Evolutionary conservation across 257 asterid genomes (phyloP).

Genomic region (Eustoma russellianum): DNA sequence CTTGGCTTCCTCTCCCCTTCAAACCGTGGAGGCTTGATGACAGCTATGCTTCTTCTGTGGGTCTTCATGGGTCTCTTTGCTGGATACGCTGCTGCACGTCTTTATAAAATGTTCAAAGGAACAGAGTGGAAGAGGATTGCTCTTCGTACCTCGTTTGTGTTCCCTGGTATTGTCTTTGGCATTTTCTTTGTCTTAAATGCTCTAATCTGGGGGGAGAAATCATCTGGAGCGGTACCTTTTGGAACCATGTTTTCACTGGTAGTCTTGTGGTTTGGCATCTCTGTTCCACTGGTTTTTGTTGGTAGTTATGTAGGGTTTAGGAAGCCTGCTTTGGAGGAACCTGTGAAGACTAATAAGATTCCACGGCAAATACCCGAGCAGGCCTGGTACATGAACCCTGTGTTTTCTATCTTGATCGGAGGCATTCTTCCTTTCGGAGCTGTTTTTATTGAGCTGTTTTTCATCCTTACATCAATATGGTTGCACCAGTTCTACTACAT

Average conservation of each 20-base stretch:
- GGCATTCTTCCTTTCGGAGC: slow-evolving; percentile 84
- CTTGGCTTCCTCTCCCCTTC: slow-evolving; percentile 76
- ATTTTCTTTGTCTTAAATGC: slow-evolving; percentile 60
- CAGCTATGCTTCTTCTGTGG: slow-evolving; percentile 79
- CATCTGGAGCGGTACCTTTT: slow-evolving; percentile 76
- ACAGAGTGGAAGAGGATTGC: slow-evolving; percentile 70
- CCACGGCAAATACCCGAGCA: slow-evolving; percentile 74
- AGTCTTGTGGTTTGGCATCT: slow-evolving; percentile 64
- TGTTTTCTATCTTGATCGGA: slow-evolving; percentile 56
- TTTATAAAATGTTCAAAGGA: slow-evolving; percentile 74
- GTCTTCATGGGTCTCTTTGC: slow-evolving; percentile 76
- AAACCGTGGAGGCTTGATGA: slow-evolving; percentile 73
- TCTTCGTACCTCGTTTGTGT: slow-evolving; percentile 56
- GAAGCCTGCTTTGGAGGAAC: slow-evolving; percentile 68
- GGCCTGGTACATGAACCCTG: slow-evolving; percentile 68
- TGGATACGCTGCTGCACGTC: slow-evolving; percentile 65
- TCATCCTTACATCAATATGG: slow-evolving; percentile 92
- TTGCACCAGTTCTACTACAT: slow-evolving; percentile 85
- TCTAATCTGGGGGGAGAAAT: slow-evolving; percentile 68
- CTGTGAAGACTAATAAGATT: slow-evolving; percentile 69
- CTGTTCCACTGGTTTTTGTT: slow-evolving; percentile 67
- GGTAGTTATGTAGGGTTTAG: slow-evolving; percentile 62
- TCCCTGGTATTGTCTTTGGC: slow-evolving; percentile 45
- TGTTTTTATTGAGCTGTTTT: slow-evolving; percentile 74
- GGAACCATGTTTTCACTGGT: slow-evolving; percentile 69